These are phyloP conservation scores for Nakaseomyces bracarensis DNA, from an alignment of 1,139 yeast species.

Conservation along the genomic window DNA sequence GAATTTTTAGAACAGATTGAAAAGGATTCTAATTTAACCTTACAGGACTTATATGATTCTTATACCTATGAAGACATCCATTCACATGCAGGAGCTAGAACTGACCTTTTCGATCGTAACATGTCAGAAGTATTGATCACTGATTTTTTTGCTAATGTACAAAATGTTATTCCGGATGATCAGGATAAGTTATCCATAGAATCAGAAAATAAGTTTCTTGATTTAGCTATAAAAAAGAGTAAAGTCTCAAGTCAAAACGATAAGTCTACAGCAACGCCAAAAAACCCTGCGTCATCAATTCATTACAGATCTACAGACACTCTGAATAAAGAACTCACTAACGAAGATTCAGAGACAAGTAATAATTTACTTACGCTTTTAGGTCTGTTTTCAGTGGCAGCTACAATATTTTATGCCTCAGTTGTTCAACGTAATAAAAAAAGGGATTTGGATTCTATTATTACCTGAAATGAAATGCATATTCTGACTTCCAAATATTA, in stretches of 20 bases:
- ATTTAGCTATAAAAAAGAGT: slow-evolving; percentile 17
- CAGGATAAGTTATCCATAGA: slow-evolving; percentile 9
- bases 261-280: neutral
- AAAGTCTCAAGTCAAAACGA: neutral
- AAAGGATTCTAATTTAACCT: slow-evolving; percentile 63
- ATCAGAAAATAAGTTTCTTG: slow-evolving; percentile 12
- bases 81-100: slow-evolving; percentile 84
- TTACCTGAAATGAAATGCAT: too few relatives aligned
- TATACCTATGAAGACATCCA: slow-evolving; percentile 82
- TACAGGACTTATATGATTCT: slow-evolving; percentile 75
- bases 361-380: neutral
- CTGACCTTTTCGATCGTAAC: slow-evolving; percentile 66
- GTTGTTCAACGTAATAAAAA: neutral
- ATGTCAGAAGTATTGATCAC: slow-evolving; percentile 68
- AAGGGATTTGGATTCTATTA: neutral
- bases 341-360: neutral
- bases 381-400: neutral
- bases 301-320: neutral
- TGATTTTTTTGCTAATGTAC: slow-evolving; percentile 93
- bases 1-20: slow-evolving; percentile 79
- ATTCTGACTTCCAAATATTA: too few relatives aligned
- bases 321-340: neutral
- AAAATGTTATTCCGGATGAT: slow-evolving; percentile 60
- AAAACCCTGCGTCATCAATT: neutral
- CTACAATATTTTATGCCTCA: neutral